A percentile compares a stretch with the other conserved stretches of the same genome.
These are phyloP conservation scores for Fistulina hepatica DNA, from an alignment of 1,284 basidiomycete species.

Conservation along the genomic window DNA sequence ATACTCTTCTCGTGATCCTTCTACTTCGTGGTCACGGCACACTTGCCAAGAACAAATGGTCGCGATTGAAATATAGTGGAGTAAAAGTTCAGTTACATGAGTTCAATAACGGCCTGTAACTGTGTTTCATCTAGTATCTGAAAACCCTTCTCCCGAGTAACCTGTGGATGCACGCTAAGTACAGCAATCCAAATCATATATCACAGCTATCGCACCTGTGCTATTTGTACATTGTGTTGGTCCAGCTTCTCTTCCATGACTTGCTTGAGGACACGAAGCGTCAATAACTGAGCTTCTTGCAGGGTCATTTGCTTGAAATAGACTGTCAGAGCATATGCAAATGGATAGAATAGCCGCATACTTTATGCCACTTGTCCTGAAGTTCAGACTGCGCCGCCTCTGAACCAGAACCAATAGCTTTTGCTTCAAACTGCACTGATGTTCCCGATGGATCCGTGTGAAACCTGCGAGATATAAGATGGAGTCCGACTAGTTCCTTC, in stretches of 20 bases:
- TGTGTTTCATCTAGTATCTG: conserved; percentile 71
- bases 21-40: no score
- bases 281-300: conserved; percentile 78
- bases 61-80: conserved; percentile 2
- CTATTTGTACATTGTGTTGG: conserved; percentile 96
- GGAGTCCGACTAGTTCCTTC: conserved; percentile 3
- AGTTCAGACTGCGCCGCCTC: conserved; percentile 96
- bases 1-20: no score
- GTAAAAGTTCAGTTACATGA: conserved; percentile 39
- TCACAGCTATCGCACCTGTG: conserved; percentile 54
- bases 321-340: conserved; percentile 6
- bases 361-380: conserved; percentile 96
- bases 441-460: conserved; percentile 99
- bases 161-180: conserved; percentile 30
- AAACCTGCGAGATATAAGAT: conserved; percentile 40
- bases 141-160: conserved; percentile 69
- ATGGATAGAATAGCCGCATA: conserved; percentile 24
- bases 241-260: conserved; percentile 99
- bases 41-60: no score
- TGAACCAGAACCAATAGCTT: conserved; percentile 96
- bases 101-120: conserved; percentile 74
- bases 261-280: conserved; percentile 89
- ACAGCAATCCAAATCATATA: conserved; percentile 2
- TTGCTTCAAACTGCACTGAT: conserved; percentile 94
- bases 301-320: conserved; percentile 81